Evolutionary conservation across 225 moss, liverwort and hornwort species (phyloP).

Genomic region (Pseudisothecium myosuroides): DNA sequence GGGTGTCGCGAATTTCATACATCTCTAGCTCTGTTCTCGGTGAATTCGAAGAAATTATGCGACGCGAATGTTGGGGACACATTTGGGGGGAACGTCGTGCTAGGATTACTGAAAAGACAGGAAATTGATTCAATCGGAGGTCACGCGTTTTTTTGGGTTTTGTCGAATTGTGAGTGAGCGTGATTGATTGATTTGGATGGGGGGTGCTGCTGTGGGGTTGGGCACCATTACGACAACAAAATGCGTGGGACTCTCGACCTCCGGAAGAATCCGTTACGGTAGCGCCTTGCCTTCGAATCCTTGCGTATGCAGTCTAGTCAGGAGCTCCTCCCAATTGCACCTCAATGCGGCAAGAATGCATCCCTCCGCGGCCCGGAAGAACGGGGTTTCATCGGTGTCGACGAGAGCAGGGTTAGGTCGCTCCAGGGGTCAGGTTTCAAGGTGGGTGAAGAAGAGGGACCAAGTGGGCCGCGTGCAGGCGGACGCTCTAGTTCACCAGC

Average conservation of each 20-base stretch:
- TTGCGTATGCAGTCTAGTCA: not conserved
- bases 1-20: not conserved
- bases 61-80: not conserved
- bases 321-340: not conserved
- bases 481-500: not conserved
- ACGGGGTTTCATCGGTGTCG: not conserved
- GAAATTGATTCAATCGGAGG: not conserved
- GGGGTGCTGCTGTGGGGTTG: not conserved
- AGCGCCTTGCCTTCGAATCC: not conserved
- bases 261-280: not conserved
- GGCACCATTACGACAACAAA: not conserved
- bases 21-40: not conserved
- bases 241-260: slow-evolving; percentile 13
- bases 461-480: not conserved
- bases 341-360: not conserved
- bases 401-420: not conserved
- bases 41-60: not conserved
- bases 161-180: not conserved
- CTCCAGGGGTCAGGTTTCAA: not conserved
- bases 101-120: not conserved
- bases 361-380: not conserved
- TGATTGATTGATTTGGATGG: slow-evolving; percentile 18
- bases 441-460: slow-evolving; percentile 26
- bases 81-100: not conserved
- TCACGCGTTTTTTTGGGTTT: not conserved